phyloP scores from a whole-genome alignment of 2,329 filamentous ascomycete genomes.

The Ceratocystis ficicola region DNA sequence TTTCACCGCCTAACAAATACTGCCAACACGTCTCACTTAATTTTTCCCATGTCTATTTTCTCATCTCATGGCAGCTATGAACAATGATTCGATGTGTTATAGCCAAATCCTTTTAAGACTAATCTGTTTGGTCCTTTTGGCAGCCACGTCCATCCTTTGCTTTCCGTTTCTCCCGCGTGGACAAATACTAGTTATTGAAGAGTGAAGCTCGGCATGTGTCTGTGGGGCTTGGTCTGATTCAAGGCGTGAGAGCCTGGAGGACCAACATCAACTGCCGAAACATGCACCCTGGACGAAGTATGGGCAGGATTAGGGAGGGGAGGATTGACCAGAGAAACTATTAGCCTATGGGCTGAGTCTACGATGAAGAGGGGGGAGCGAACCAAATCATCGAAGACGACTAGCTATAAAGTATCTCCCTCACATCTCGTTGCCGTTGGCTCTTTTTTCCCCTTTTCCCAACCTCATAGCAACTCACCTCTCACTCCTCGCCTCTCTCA shows the following conservation, averaged over 20 bases:
- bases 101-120: slow-evolving; percentile 3
- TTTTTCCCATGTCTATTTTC: neutral
- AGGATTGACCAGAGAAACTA: neutral
- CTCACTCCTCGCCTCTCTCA: neutral
- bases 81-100: neutral
- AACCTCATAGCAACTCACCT: neutral
- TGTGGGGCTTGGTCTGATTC: slow-evolving; percentile 1
- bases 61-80: neutral
- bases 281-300: neutral
- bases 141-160: neutral
- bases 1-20: neutral
- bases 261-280: slow-evolving; percentile 6
- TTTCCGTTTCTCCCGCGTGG: neutral
- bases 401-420: neutral
- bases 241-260: neutral
- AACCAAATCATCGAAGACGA: neutral
- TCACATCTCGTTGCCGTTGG: too few species aligned
- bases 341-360: neutral
- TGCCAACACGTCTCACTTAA: neutral
- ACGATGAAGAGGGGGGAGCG: neutral
- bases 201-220: neutral
- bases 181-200: neutral
- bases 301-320: slow-evolving; percentile 2
- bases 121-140: neutral
- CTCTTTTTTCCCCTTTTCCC: neutral